Conservation (phyloP, 2,329 filamentous ascomycete genomes). For the Exophiala viscosa region DNA sequence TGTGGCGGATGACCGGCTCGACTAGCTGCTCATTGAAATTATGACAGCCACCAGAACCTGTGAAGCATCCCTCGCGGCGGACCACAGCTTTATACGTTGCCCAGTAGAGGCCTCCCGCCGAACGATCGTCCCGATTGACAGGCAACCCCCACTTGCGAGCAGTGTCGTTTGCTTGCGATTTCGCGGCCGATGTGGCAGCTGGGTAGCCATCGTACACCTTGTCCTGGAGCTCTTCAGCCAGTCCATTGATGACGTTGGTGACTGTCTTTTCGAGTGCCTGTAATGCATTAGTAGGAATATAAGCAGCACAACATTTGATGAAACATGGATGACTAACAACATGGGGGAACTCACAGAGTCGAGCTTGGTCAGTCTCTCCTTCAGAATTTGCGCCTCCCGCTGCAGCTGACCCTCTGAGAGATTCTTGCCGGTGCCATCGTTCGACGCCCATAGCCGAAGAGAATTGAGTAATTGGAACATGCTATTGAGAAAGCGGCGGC, state of each 20-base stretch:
- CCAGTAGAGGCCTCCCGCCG: slow-evolving; percentile 48
- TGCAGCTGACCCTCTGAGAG: slow-evolving; percentile 41
- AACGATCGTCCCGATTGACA: slow-evolving; percentile 34
- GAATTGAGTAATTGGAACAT: slow-evolving; percentile 52
- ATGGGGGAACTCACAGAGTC: slow-evolving; percentile 33
- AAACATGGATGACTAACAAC: not conserved
- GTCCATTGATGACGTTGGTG: slow-evolving; percentile 36
- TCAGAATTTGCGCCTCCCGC: slow-evolving; percentile 38
- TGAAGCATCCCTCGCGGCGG: slow-evolving; percentile 48
- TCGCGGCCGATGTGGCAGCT: slow-evolving; percentile 23
- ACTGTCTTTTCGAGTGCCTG: slow-evolving; percentile 41
- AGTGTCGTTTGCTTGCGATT: slow-evolving; percentile 32
- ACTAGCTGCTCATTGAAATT: slow-evolving; percentile 30
- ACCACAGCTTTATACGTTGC: slow-evolving; percentile 57
- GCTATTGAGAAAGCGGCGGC: slow-evolving; percentile 50
- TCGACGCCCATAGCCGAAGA: slow-evolving; percentile 49
- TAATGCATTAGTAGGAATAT: not conserved
- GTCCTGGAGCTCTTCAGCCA: slow-evolving; percentile 41
- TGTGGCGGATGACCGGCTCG: slow-evolving; percentile 31
- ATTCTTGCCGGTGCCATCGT: slow-evolving; percentile 40
- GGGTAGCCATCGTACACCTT: slow-evolving; percentile 42
- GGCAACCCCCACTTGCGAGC: slow-evolving; percentile 40
- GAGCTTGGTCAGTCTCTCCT: slow-evolving; percentile 42
- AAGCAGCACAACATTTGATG: not conserved
- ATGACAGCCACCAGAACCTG: slow-evolving; percentile 36